Conservation (phyloP, 352 stramenopile genomes). For the Globisporangium paroecandrum region DNA sequence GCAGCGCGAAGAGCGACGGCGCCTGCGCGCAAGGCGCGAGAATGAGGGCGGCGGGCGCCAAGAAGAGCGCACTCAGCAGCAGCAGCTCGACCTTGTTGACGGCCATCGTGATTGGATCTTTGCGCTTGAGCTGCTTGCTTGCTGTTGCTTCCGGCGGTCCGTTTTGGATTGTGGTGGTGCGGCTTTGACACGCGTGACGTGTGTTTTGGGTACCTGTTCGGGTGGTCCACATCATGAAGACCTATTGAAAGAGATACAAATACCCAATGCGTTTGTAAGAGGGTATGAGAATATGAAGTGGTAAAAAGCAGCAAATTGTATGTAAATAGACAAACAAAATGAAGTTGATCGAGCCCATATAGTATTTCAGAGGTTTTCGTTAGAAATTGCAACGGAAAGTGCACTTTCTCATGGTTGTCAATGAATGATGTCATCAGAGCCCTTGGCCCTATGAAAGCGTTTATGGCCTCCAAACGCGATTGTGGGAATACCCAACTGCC, state of each 20-base stretch:
- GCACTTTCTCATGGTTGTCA: background rate
- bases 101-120: conserved; percentile 23
- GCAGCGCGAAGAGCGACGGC: conserved; percentile 52
- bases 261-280: background rate
- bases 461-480: background rate
- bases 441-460: background rate
- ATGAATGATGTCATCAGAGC: conserved; percentile 4
- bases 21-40: conserved; percentile 29
- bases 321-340: background rate
- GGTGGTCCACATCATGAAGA: background rate
- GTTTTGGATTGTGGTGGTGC: conserved; percentile 16
- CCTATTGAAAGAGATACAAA: background rate
- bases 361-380: background rate
- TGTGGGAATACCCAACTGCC: background rate
- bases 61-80: conserved; percentile 47
- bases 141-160: conserved; percentile 12
- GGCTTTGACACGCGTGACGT: conserved; percentile 1
- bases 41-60: conserved; percentile 45
- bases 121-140: background rate
- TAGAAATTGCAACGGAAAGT: background rate
- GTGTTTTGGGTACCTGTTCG: background rate
- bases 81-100: conserved; percentile 57
- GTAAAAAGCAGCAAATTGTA: background rate
- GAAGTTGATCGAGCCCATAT: background rate
- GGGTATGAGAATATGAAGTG: background rate